phyloP scores from a whole-genome alignment of 805 yeast genomes.

The Yarrowia hollandica region DNA sequence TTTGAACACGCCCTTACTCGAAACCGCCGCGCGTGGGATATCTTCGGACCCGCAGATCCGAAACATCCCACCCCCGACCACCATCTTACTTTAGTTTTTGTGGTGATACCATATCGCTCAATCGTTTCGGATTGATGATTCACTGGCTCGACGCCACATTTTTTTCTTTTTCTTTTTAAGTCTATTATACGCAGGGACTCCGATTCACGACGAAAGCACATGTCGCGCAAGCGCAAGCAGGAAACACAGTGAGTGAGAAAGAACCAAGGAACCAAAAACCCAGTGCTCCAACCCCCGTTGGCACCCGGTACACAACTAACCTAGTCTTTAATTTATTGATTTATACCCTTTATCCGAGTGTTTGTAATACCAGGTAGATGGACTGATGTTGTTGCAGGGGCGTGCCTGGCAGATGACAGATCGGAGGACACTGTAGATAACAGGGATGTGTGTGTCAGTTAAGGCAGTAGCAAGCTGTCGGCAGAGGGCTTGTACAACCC shows the following conservation, averaged over 20 bases:
- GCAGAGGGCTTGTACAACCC: too few species aligned
- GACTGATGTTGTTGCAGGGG: too few species aligned
- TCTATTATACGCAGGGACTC: slow-evolving; percentile 13
- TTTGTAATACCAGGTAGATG: too few species aligned
- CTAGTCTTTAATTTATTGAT: not conserved
- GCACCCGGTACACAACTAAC: not conserved
- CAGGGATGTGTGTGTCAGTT: too few species aligned
- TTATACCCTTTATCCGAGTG: too few species aligned
- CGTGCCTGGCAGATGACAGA: too few species aligned
- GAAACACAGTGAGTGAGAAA: not conserved
- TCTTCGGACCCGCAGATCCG: too few species aligned
- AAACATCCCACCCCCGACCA: too few species aligned
- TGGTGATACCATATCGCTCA: slow-evolving; percentile 2
- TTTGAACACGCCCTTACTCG: not conserved
- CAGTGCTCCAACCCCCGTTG: not conserved
- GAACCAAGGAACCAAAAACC: too few species aligned
- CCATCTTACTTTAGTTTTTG: slow-evolving; percentile 6
- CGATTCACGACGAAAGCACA: slow-evolving; percentile 17
- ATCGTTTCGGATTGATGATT: not conserved
- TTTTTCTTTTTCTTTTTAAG: not conserved
- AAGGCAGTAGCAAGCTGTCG: too few species aligned
- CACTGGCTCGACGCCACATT: not conserved
- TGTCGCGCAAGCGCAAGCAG: slow-evolving; percentile 1
- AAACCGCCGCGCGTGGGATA: not conserved
- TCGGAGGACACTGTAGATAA: too few species aligned